phyloP scores from a whole-genome alignment of 768 basidiomycete genomes.

The Leccinum subtestaceum region DNA sequence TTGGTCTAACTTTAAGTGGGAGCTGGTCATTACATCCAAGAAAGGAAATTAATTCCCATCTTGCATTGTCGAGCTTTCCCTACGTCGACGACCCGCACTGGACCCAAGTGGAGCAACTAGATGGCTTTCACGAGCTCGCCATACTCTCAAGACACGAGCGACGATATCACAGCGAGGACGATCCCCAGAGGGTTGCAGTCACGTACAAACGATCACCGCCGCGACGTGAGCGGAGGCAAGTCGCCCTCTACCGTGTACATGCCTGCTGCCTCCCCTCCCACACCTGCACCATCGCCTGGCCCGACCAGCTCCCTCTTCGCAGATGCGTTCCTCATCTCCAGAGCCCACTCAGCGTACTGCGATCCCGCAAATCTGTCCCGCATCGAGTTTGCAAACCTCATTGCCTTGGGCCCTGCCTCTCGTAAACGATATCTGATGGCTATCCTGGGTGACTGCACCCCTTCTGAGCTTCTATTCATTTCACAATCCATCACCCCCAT shows the following conservation, averaged over 20 bases:
- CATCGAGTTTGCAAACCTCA: constrained; percentile 32
- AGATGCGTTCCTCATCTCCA: constrained; percentile 21
- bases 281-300: constrained; percentile 59
- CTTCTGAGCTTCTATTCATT: constrained; percentile 62
- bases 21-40: no score
- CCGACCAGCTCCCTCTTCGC: constrained; percentile 49
- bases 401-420: constrained; percentile 35
- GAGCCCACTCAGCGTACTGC: constrained; percentile 9
- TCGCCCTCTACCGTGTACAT: constrained; percentile 42
- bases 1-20: no score
- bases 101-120: not conserved
- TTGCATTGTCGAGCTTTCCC: no score
- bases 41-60: no score
- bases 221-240: constrained; percentile 14
- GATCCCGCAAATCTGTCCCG: constrained; percentile 29
- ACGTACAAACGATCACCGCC: constrained; percentile 14
- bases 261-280: constrained; percentile 53
- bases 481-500: constrained; percentile 62
- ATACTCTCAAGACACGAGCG: constrained; percentile 5
- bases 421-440: constrained; percentile 53
- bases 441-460: constrained; percentile 52
- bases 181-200: constrained; percentile 11
- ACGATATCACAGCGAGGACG: constrained; percentile 11
- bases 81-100: not conserved
- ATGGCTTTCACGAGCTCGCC: constrained; percentile 15